Base-by-base conservation (phyloP, 1,284 basidiomycete genomes). In the Sanghuangporus baumii region DNA sequence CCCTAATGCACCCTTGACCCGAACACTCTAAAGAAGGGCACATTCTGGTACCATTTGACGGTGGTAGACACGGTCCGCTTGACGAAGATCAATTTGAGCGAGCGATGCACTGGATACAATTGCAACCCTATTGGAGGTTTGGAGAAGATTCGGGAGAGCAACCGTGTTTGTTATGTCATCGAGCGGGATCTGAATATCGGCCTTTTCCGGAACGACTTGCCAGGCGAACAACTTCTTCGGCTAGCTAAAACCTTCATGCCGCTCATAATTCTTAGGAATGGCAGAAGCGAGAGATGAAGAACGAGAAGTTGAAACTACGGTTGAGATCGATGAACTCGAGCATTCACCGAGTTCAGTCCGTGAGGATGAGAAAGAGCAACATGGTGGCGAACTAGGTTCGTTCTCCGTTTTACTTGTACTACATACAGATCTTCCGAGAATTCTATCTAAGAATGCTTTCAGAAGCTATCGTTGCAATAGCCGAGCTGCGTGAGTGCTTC, bases 401-500 rank as follows among this genome's bases (percentile, higher is more conserved):
- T 58, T 18, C 51, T 34, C 26, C 2, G 47, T 18, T 16, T 16
- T 7, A 36, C 16, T 11, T n/a, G 31, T 36, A 4, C 14, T 34
- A 16, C 26, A 23, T 23, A 23, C 2, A 48, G 41, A 23, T 23
- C 18, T 51, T 20, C 12, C 48, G 18, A 2, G 18, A 16, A 48
- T 9, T 18, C 14, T 51, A n/a, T 54, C 26, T 31, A 31, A 36
- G 37, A n/a, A 16, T 46, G 14, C 31, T 18, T 43, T 12, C 6
- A 60, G 59, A n/a, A 31, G 8, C 59, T 6, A 34, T 55, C 20
- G 31, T 55, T 12, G 26, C 31, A 40, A 52, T 55, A 16, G 38
- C 43, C n/a, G 57, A 58, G 34, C 41, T 63, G n/a, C 52, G 61
- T 63, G 41, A 34, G 36, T 46, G 14, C 4, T 6, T 18, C 9